A percentile compares a stretch with the other conserved stretches of the same genome.
Evolutionary conservation across 768 basidiomycete genomes (phyloP).

Genomic region (Rhizopogon sp.): DNA sequence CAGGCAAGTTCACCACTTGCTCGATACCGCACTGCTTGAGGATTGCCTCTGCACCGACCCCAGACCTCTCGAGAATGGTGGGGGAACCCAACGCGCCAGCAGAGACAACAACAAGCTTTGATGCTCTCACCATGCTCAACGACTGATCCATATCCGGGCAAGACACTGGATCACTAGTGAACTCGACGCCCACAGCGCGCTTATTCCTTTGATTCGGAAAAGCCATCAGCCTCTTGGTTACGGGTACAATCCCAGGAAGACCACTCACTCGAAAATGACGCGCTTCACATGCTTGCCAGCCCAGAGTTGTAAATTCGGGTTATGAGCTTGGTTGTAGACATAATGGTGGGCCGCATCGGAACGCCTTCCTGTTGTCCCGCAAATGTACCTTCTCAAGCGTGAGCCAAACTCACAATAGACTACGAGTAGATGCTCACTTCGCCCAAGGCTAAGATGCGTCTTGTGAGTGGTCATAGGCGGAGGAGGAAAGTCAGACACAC

Average conservation of each 20-base stretch:
- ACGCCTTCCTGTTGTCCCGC: slow-evolving; percentile 32
- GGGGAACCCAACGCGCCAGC: slow-evolving; percentile 40
- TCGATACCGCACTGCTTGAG: slow-evolving; percentile 25
- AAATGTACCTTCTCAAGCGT: slow-evolving; percentile 42
- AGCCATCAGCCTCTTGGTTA: neutral
- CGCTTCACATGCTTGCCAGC: slow-evolving; percentile 31
- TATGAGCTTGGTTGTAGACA: slow-evolving; percentile 29
- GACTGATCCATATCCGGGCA: slow-evolving; percentile 9
- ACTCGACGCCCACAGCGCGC: slow-evolving; percentile 35
- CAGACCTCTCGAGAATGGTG: slow-evolving; percentile 50
- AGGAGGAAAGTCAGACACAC: slow-evolving; percentile 5
- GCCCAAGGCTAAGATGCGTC: slow-evolving; percentile 8
- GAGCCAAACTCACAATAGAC: neutral
- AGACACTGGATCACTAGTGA: slow-evolving; percentile 21
- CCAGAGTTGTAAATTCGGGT: slow-evolving; percentile 24
- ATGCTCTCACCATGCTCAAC: slow-evolving; percentile 20
- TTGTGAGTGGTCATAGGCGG: neutral
- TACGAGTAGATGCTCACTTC: slow-evolving; percentile 10
- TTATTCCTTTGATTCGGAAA: slow-evolving; percentile 18
- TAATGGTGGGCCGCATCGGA: slow-evolving; percentile 31
- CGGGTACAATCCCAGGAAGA: neutral
- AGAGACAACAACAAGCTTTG: slow-evolving; percentile 32
- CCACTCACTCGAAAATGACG: slow-evolving; percentile 29
- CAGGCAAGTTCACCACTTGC: slow-evolving; percentile 30
- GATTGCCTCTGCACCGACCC: slow-evolving; percentile 30